Percentiles rank a stretch among this genome's conserved stretches.
phyloP scores from a whole-genome alignment of 805 yeast genomes.

The Diddensiella santjacobensis region DNA sequence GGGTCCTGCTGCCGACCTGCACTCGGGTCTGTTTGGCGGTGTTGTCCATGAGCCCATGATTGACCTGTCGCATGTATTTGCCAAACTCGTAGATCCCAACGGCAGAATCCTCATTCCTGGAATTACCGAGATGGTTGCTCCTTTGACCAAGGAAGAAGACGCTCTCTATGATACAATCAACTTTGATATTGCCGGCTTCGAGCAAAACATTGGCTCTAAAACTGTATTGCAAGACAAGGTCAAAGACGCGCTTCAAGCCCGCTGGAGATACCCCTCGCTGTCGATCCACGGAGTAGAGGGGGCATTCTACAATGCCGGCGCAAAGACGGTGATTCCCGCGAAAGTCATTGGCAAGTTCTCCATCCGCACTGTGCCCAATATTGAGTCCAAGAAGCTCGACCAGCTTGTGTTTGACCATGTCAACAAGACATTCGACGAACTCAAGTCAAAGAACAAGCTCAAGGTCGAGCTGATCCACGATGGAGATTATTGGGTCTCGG shows the following conservation, averaged over 20 bases:
- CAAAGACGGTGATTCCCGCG: slow-evolving; percentile 97
- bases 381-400: slow-evolving; percentile 74
- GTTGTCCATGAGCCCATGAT: slow-evolving; percentile 96
- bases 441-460: slow-evolving; percentile 73
- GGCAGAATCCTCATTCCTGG: slow-evolving; percentile 91
- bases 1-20: slow-evolving; percentile 97
- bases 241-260: slow-evolving; percentile 87
- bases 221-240: slow-evolving; percentile 75
- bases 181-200: slow-evolving; percentile 77
- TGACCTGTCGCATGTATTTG: slow-evolving; percentile 75
- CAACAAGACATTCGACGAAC: slow-evolving; percentile 56
- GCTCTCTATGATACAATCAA: slow-evolving; percentile 80
- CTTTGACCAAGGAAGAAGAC: slow-evolving; percentile 76
- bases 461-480: slow-evolving; percentile 80
- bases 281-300: slow-evolving; percentile 98
- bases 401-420: slow-evolving; percentile 70
- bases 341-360: slow-evolving; percentile 92
- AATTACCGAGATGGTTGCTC: slow-evolving; percentile 90
- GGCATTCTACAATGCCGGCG: slow-evolving; percentile 92
- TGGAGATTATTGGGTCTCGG: slow-evolving; percentile 94
- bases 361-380: slow-evolving; percentile 95
- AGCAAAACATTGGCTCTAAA: slow-evolving; percentile 82
- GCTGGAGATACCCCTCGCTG: slow-evolving; percentile 98
- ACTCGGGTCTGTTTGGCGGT: slow-evolving; percentile 97
- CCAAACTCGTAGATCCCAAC: slow-evolving; percentile 69